Conservation (phyloP, 2,329 filamentous ascomycete genomes). For the Didymella pomorum region DNA sequence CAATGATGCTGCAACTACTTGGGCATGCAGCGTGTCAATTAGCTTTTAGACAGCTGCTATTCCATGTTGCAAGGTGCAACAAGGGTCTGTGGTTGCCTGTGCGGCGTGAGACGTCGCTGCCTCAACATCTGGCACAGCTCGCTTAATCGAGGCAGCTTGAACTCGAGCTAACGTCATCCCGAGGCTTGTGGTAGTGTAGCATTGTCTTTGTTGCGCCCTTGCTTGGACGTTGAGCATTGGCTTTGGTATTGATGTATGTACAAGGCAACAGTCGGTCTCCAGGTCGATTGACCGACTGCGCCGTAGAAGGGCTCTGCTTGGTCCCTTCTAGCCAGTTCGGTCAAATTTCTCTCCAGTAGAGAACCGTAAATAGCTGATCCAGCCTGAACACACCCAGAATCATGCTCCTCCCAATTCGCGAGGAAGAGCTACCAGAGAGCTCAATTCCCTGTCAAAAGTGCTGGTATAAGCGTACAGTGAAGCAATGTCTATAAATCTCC, state of each 20-base stretch:
- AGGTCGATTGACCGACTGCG: slow-evolving; percentile 21
- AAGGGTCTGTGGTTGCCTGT: slow-evolving; percentile 4
- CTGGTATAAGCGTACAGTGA: slow-evolving; percentile 10
- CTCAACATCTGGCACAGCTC: slow-evolving; percentile 19
- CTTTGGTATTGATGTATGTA: slow-evolving; percentile 34
- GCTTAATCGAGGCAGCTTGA: slow-evolving; percentile 21
- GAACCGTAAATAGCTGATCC: slow-evolving; percentile 15
- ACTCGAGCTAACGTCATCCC: slow-evolving; percentile 30
- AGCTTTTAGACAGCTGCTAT: background rate
- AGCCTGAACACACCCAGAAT: slow-evolving; percentile 13
- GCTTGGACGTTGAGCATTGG: slow-evolving; percentile 24
- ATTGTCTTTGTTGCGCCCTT: slow-evolving; percentile 18
- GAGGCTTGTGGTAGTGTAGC: slow-evolving; percentile 20
- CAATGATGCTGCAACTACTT: slow-evolving; percentile 24
- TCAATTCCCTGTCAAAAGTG: slow-evolving; percentile 17
- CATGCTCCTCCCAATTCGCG: slow-evolving; percentile 16
- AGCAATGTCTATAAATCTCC: slow-evolving; percentile 13
- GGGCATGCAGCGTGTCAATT: slow-evolving; percentile 2
- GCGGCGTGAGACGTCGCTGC: slow-evolving; percentile 11
- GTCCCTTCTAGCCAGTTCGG: slow-evolving; percentile 13
- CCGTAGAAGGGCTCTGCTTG: slow-evolving; percentile 13
- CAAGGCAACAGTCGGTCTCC: slow-evolving; percentile 27
- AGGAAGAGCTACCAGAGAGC: slow-evolving; percentile 19
- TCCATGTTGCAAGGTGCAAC: background rate
- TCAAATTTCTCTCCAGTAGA: slow-evolving; percentile 2